These are phyloP conservation scores for Cryptosporidium sp. DNA, from an alignment of 169 alveolate genomes.

Conservation along the genomic window DNA sequence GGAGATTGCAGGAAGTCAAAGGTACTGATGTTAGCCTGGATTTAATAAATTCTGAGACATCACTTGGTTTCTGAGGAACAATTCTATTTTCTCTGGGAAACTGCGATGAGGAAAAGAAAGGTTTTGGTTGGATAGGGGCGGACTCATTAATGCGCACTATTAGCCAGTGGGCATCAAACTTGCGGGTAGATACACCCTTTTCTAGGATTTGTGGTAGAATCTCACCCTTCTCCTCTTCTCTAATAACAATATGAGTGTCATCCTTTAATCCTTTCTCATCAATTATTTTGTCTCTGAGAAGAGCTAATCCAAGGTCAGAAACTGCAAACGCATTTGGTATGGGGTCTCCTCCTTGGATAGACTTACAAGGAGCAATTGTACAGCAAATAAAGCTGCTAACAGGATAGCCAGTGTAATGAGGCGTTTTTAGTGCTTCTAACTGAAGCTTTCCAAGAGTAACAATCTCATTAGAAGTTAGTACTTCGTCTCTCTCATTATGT, in stretches of 20 bases:
- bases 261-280: slow-evolving; percentile 79
- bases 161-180: slow-evolving; percentile 87
- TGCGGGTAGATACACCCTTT: slow-evolving; percentile 82
- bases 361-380: slow-evolving; percentile 87
- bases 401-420: slow-evolving; percentile 88
- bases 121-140: slow-evolving; percentile 84
- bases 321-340: slow-evolving; percentile 89
- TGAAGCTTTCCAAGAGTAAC: slow-evolving; percentile 80
- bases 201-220: slow-evolving; percentile 84
- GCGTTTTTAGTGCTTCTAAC: slow-evolving; percentile 45
- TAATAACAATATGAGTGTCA: slow-evolving; percentile 77
- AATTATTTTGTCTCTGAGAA: slow-evolving; percentile 81
- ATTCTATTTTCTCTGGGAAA: slow-evolving; percentile 85
- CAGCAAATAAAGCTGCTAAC: slow-evolving; percentile 85
- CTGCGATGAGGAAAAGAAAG: slow-evolving; percentile 82
- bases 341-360: slow-evolving; percentile 83
- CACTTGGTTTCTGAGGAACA: slow-evolving; percentile 72
- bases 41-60: slow-evolving; percentile 50
- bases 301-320: slow-evolving; percentile 87
- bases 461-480: slow-evolving; percentile 94
- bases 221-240: slow-evolving; percentile 79
- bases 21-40: slow-evolving; percentile 42
- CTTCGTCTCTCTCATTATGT: slow-evolving; percentile 93
- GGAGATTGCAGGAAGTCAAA: slow-evolving; percentile 12
- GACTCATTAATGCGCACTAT: slow-evolving; percentile 86